A percentile compares a stretch with the other conserved stretches of the same genome.
Evolutionary conservation across 208 protist species (phyloP).

Genomic region (Kentomonas sorsogonicus): DNA sequence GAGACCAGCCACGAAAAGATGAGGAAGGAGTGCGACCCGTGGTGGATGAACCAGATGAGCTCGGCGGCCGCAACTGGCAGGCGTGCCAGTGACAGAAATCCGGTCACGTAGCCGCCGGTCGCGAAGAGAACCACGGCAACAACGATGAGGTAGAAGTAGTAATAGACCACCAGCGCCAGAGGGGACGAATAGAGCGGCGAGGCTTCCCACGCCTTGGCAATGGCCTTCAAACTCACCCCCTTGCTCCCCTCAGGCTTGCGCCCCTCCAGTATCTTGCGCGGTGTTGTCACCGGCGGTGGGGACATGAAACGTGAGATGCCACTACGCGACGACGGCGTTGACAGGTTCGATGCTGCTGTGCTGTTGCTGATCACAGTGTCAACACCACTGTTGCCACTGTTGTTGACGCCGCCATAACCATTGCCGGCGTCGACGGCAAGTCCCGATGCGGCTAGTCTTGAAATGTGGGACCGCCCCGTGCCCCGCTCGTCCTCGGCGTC

Average conservation of each 20-base stretch:
- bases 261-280: background rate
- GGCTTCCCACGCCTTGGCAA: conserved; percentile 14
- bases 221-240: conserved; percentile 1
- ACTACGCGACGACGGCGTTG: no score
- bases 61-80: conserved; percentile 24
- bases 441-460: no score
- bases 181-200: conserved; percentile 40
- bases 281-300: no score
- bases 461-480: no score
- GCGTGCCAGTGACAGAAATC: conserved; percentile 31
- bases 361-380: no score
- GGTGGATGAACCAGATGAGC: conserved; percentile 42
- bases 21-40: conserved; percentile 44
- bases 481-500: background rate
- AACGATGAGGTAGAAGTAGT: conserved; percentile 37
- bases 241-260: background rate
- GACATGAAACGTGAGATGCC: no score
- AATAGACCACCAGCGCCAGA: conserved; percentile 38
- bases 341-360: no score
- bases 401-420: no score
- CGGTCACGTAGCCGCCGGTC: conserved; percentile 34
- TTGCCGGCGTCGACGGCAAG: no score
- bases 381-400: no score
- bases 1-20: conserved; percentile 33
- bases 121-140: conserved; percentile 29